These are phyloP conservation scores for Mycosphaerella arachidis DNA, from an alignment of 2,329 filamentous ascomycete species.

Conservation along the genomic window DNA sequence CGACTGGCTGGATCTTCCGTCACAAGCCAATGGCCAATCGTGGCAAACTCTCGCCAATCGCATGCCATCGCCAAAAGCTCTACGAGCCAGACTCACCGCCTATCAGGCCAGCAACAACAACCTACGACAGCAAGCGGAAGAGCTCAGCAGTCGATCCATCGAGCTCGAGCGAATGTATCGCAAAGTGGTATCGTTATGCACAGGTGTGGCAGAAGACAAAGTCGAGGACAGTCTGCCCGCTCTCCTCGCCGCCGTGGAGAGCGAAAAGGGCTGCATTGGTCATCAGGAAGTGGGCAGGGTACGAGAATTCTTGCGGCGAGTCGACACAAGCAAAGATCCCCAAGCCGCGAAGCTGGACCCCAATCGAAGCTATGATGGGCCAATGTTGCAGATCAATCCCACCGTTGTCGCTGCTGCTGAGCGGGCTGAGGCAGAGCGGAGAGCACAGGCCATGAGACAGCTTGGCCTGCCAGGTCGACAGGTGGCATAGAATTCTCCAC, in stretches of 20 bases:
- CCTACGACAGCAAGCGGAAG: constrained; percentile 63
- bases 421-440: constrained; percentile 4
- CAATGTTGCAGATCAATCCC: constrained; percentile 10
- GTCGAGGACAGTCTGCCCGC: constrained; percentile 77
- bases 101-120: constrained; percentile 65
- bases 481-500: not conserved
- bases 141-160: constrained; percentile 71
- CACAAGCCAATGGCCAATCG: constrained; percentile 15
- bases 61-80: constrained; percentile 23
- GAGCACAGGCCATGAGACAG: not conserved
- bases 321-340: constrained; percentile 52
- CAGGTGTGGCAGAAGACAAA: constrained; percentile 68
- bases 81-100: constrained; percentile 66
- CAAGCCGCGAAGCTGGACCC: not conserved
- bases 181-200: constrained; percentile 82
- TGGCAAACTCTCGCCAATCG: constrained; percentile 24
- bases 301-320: constrained; percentile 71
- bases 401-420: constrained; percentile 10
- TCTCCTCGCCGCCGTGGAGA: constrained; percentile 82
- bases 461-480: not conserved
- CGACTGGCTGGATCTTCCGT: constrained; percentile 34
- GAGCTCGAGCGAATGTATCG: constrained; percentile 86
- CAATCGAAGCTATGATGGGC: not conserved
- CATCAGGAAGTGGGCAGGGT: constrained; percentile 65
- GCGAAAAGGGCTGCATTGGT: constrained; percentile 52